These are phyloP conservation scores for Didymella keratinophila DNA, from an alignment of 2,329 filamentous ascomycete species.

Conservation along the genomic window DNA sequence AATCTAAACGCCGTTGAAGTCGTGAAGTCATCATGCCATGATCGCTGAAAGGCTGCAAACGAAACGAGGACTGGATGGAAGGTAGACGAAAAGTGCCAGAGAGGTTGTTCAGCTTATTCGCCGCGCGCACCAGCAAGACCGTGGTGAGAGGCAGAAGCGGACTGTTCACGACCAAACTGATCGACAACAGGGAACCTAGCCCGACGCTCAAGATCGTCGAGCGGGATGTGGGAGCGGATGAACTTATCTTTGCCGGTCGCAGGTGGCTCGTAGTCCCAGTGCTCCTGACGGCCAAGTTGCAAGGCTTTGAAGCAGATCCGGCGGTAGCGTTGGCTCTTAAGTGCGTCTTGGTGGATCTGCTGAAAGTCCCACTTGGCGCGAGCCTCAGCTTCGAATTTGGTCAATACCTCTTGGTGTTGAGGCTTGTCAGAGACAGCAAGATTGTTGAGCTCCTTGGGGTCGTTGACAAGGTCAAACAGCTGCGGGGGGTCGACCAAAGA, in stretches of 20 bases:
- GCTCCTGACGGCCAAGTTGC: constrained; percentile 67
- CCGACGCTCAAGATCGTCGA: constrained; percentile 80
- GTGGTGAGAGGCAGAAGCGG: constrained; percentile 45
- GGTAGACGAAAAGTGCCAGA: not conserved
- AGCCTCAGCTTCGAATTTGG: constrained; percentile 77
- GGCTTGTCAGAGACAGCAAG: constrained; percentile 59
- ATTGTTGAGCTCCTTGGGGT: constrained; percentile 81
- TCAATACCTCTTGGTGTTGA: constrained; percentile 52
- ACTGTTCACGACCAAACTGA: constrained; percentile 50
- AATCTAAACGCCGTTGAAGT: constrained; percentile 13
- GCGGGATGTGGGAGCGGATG: constrained; percentile 82
- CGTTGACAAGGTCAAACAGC: constrained; percentile 78
- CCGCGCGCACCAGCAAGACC: constrained; percentile 47
- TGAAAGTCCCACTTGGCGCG: constrained; percentile 81
- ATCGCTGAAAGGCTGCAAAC: constrained; percentile 4
- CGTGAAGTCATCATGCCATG: constrained; percentile 5
- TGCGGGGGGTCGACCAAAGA: constrained; percentile 85
- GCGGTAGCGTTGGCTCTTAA: constrained; percentile 79
- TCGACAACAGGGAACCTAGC: constrained; percentile 72
- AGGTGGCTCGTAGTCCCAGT: constrained; percentile 85
- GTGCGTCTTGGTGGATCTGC: constrained; percentile 75
- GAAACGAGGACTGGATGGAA: not conserved
- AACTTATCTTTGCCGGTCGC: constrained; percentile 73
- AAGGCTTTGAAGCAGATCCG: constrained; percentile 82
- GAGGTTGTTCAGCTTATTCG: constrained; percentile 30